A percentile compares a stretch with the other conserved stretches of the same genome.
Evolutionary conservation across 2,329 filamentous ascomycete genomes (phyloP).

Genomic region (Fusarium musae): DNA sequence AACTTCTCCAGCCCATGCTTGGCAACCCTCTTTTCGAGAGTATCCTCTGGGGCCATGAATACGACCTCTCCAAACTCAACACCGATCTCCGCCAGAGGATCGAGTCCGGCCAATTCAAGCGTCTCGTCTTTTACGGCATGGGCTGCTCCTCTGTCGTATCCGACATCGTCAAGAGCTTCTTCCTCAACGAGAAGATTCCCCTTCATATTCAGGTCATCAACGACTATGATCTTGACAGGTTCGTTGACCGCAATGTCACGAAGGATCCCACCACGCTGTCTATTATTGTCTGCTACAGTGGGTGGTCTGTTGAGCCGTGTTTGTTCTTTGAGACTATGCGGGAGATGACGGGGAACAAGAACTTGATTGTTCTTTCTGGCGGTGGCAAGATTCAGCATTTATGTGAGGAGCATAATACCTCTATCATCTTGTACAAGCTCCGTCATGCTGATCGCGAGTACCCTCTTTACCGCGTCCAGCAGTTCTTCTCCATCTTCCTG

Average conservation of each 20-base stretch:
- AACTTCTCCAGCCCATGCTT: constrained; percentile 5
- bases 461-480: not conserved
- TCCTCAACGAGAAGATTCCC: not conserved
- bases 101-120: not conserved
- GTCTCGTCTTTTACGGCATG: not conserved
- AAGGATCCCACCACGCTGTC: not conserved
- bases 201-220: not conserved
- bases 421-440: not conserved
- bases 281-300: not conserved
- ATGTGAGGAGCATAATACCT: not conserved
- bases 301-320: not conserved
- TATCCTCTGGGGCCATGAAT: constrained; percentile 3
- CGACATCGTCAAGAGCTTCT: not conserved
- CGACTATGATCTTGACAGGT: not conserved
- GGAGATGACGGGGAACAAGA: not conserved
- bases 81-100: not conserved
- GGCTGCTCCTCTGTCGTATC: not conserved
- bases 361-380: not conserved
- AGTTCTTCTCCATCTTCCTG: not conserved
- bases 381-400: not conserved
- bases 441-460: not conserved
- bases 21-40: constrained; percentile 7
- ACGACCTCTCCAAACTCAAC: constrained; percentile 1
- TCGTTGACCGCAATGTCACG: not conserved
- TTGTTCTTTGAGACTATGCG: not conserved